These are phyloP conservation scores for Aspergillus homomorphus DNA, from an alignment of 495 filamentous ascomycete genomes.

Conservation along the genomic window DNA sequence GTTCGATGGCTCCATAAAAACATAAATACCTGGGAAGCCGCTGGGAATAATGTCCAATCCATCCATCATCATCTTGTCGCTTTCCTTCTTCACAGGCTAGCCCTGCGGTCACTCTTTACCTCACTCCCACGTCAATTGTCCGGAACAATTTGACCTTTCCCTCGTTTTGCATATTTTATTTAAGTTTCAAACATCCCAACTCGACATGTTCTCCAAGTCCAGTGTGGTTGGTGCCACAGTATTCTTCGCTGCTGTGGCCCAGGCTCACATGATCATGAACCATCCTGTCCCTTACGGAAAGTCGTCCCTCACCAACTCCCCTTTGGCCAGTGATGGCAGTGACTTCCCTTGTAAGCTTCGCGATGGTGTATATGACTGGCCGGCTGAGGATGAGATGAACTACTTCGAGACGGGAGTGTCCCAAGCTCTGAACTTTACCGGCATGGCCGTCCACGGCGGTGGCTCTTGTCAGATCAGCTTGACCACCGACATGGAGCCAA, in stretches of 20 bases:
- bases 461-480: slow-evolving; percentile 88
- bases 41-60: not conserved
- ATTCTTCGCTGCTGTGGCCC: slow-evolving; percentile 47
- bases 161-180: not conserved
- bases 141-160: not conserved
- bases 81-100: not conserved
- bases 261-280: slow-evolving; percentile 69
- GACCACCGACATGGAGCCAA: slow-evolving; percentile 66
- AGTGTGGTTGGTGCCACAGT: slow-evolving; percentile 36
- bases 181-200: slow-evolving; percentile 20
- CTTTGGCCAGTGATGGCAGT: slow-evolving; percentile 54
- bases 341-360: slow-evolving; percentile 78
- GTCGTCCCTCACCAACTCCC: slow-evolving; percentile 53
- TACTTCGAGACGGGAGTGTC: slow-evolving; percentile 29
- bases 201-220: slow-evolving; percentile 41
- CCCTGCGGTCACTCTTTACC: not conserved
- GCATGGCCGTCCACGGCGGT: slow-evolving; percentile 74
- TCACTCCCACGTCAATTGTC: not conserved
- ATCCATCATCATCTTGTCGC: not conserved
- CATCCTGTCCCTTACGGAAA: slow-evolving; percentile 63
- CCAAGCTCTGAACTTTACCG: slow-evolving; percentile 30
- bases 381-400: slow-evolving; percentile 24
- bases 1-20: not conserved
- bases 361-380: slow-evolving; percentile 16
- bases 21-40: not conserved